These are phyloP conservation scores for Nakaseomyces kungkrabaensis DNA, from an alignment of 1,139 yeast genomes.

Conservation along the genomic window DNA sequence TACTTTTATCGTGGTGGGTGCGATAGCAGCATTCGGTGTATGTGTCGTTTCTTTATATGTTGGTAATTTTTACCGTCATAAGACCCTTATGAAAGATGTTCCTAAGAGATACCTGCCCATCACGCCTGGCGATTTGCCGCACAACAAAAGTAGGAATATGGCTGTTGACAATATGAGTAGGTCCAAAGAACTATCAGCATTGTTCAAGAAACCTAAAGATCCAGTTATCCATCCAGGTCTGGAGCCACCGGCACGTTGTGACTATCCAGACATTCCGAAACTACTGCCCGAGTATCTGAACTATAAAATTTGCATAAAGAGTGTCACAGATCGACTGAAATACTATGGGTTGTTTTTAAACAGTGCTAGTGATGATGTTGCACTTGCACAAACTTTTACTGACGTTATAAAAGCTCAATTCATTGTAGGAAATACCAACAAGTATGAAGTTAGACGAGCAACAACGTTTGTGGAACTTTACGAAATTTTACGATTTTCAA, in stretches of 20 bases:
- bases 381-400: conserved; percentile 19
- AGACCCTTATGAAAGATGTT: conserved; percentile 57
- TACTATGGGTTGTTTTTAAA: conserved; percentile 25
- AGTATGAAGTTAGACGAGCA: conserved; percentile 20
- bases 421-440: conserved; percentile 10
- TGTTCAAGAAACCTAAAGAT: conserved; percentile 23
- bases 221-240: conserved; percentile 27
- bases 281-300: conserved; percentile 25
- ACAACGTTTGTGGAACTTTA: conserved; percentile 44
- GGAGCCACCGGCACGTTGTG: conserved; percentile 25
- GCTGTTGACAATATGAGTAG: conserved; percentile 37
- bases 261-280: conserved; percentile 14
- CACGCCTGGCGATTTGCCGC: conserved; percentile 54
- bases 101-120: conserved; percentile 67
- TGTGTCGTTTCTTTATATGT: conserved; percentile 39
- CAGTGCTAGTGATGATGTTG: conserved; percentile 11
- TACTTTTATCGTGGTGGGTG: conserved; percentile 65
- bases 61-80: conserved; percentile 47
- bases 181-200: conserved; percentile 18
- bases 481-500: conserved; percentile 63
- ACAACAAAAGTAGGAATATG: conserved; percentile 33
- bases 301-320: conserved; percentile 24
- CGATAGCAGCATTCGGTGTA: conserved; percentile 52
- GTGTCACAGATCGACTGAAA: conserved; percentile 24
- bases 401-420: conserved; percentile 19